Conservation (phyloP, 495 filamentous ascomycete genomes). For the Hyphodiscus hymeniophilus region DNA sequence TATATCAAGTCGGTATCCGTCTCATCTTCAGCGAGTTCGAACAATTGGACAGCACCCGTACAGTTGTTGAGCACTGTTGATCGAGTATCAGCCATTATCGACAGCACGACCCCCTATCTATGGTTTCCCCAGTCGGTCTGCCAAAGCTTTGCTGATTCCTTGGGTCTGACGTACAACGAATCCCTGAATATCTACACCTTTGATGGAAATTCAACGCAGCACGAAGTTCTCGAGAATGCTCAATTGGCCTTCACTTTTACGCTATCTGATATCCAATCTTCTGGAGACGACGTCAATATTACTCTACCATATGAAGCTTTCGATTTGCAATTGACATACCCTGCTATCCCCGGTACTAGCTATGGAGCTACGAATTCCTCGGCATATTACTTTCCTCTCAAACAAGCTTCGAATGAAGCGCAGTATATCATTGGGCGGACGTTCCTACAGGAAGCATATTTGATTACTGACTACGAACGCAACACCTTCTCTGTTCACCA, state of each 20-base stretch:
- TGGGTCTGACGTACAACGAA: constrained; percentile 40
- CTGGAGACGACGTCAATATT: constrained; percentile 38
- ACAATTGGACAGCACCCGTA: constrained; percentile 41
- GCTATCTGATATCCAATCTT: constrained; percentile 30
- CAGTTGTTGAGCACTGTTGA: constrained; percentile 33
- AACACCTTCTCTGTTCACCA: constrained; percentile 49
- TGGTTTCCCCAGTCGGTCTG: constrained; percentile 47
- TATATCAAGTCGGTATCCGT: constrained; percentile 22
- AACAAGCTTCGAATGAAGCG: constrained; percentile 36
- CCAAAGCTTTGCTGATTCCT: constrained; percentile 42
- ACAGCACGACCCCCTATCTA: constrained; percentile 45
- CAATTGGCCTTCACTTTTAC: constrained; percentile 36
- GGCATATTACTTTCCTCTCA: constrained; percentile 44
- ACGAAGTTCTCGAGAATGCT: no score
- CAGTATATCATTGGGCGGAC: constrained; percentile 49
- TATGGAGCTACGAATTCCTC: constrained; percentile 4
- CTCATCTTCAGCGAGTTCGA: constrained; percentile 38
- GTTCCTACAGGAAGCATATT: constrained; percentile 51
- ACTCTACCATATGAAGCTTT: constrained; percentile 46
- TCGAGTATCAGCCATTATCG: constrained; percentile 34
- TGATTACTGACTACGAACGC: constrained; percentile 51
- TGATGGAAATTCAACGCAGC: constrained; percentile 23
- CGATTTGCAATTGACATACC: constrained; percentile 35
- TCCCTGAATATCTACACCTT: constrained; percentile 40
- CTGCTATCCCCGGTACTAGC: constrained; percentile 22